Base-by-base conservation (phyloP, 139 green algal genomes). In the Edaphochlamys debaryana region DNA sequence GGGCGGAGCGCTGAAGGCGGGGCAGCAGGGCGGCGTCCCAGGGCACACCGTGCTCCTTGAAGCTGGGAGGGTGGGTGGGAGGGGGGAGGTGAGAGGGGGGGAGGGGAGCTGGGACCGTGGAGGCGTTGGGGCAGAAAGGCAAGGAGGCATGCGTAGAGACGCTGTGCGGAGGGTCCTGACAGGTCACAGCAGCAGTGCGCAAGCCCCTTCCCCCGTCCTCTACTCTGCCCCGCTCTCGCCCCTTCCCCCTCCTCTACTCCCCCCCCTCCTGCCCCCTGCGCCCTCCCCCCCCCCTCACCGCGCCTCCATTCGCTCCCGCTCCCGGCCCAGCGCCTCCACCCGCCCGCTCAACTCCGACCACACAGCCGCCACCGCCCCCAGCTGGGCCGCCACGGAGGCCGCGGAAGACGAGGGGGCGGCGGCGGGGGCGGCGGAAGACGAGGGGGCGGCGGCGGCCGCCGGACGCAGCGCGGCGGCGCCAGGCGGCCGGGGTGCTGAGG, bases 11-110 rank as follows among this genome's bases (percentile, higher is more conserved):
- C 66, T 84, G 66, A 11, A 84, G 36, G 48, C 78, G 66, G 11
- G 78, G 42, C 66, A 84, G 48, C 50, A 76, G 37, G 29, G 7
- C 20, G 8, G 45, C 27, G 30, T 84, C 78, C 78, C 78, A 84
- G 0, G 78, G 78, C 3, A 84, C 48, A 29, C 36, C 62, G 34
- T 84, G 78, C 66, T 84, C 66, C 78, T 67, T 84, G 36, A 84
- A 76, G 34, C 78, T 84, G 67, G 3, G 36, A 22, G 45, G 45
- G 45, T 13, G 45, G 45, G 13, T 22, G 45, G 41, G 1, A 5
- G 27, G 37, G 20, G 37, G 20, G 3, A 22, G 19, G 22, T 17
- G 25, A 17, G 38, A 29, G 25, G 27, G 45, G 20, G 36, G 3
- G n/a, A 41, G 42, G 9, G 38, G 38, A 13, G 45, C 45, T 22